phyloP scores from a whole-genome alignment of 495 filamentous ascomycete genomes.

The Immersiella caudata region DNA sequence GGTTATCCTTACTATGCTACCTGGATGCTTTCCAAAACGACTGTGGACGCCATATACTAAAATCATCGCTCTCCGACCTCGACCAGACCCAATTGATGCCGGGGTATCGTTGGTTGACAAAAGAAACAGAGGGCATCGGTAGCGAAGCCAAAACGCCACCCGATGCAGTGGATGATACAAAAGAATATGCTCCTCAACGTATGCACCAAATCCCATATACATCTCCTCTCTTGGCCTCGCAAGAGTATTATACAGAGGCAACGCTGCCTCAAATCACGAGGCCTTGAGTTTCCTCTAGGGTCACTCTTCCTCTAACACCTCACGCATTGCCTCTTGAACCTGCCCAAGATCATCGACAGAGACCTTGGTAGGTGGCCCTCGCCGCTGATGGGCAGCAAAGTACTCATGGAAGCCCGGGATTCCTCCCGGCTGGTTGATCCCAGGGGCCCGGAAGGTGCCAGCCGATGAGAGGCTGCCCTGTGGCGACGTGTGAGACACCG shows the following conservation, averaged over 20 bases:
- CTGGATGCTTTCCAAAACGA: background rate
- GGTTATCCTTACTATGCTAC: background rate
- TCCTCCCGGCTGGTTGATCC: slow-evolving; percentile 57
- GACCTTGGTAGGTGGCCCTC: slow-evolving; percentile 46
- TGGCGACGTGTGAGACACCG: slow-evolving; percentile 18
- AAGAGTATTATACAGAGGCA: background rate
- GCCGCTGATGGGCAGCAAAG: slow-evolving; percentile 42
- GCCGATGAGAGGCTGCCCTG: slow-evolving; percentile 26
- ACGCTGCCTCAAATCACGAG: background rate
- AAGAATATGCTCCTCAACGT: background rate
- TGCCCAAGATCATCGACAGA: slow-evolving; percentile 43
- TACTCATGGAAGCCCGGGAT: slow-evolving; percentile 55
- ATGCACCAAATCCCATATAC: background rate
- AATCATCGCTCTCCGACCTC: background rate
- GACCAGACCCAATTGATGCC: slow-evolving; percentile 9
- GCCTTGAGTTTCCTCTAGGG: background rate
- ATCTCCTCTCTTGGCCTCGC: background rate
- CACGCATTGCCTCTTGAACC: slow-evolving; percentile 46
- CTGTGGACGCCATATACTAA: background rate
- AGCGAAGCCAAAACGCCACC: slow-evolving; percentile 13
- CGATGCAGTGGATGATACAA: slow-evolving; percentile 1
- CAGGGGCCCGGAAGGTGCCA: slow-evolving; percentile 43
- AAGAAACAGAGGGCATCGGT: slow-evolving; percentile 2
- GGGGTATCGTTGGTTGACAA: slow-evolving; percentile 15
- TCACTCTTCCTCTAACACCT: slow-evolving; percentile 39